Percentiles rank a stretch among this genome's conserved stretches.
phyloP scores from a whole-genome alignment of 305 asterid species.

The Solanum aculeatissimum region DNA sequence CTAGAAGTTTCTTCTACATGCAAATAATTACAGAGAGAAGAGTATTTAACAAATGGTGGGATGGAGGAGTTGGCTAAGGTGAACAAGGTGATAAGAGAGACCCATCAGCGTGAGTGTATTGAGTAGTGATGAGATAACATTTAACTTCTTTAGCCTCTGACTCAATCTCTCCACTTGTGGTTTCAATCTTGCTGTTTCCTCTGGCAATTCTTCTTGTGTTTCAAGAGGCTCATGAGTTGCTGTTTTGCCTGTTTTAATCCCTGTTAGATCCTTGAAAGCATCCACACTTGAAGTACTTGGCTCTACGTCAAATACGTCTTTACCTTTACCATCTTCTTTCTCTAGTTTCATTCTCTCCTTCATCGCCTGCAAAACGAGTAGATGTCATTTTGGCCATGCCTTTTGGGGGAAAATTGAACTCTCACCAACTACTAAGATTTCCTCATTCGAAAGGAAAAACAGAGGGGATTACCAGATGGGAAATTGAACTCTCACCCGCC shows the following conservation, averaged over 20 bases:
- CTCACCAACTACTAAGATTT: too few relatives aligned
- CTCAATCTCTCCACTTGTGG: neutral
- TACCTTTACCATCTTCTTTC: slow-evolving; percentile 16
- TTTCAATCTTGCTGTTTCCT: neutral
- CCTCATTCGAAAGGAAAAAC: too few relatives aligned
- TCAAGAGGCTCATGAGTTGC: neutral
- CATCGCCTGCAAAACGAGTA: slow-evolving; percentile 12
- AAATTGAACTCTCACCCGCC: too few relatives aligned
- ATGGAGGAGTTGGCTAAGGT: neutral
- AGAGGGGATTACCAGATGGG: too few relatives aligned
- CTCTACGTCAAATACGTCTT: neutral
- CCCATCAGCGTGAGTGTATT: slow-evolving; percentile 6
- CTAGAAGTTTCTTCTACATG: neutral
- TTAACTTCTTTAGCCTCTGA: slow-evolving; percentile 5
- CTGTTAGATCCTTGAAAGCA: neutral
- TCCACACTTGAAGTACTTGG: neutral
- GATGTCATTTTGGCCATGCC: too few relatives aligned
- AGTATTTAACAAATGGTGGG: neutral
- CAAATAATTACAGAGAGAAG: neutral
- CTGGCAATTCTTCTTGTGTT: neutral
- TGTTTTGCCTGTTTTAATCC: neutral
- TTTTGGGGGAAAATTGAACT: too few relatives aligned
- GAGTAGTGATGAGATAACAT: slow-evolving; percentile 4
- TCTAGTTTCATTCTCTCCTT: slow-evolving; percentile 16
- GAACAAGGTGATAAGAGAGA: slow-evolving; percentile 15